These are phyloP conservation scores for Pseudopyrenochaeta lycopersici DNA, from an alignment of 2,329 filamentous ascomycete genomes.

Conservation along the genomic window DNA sequence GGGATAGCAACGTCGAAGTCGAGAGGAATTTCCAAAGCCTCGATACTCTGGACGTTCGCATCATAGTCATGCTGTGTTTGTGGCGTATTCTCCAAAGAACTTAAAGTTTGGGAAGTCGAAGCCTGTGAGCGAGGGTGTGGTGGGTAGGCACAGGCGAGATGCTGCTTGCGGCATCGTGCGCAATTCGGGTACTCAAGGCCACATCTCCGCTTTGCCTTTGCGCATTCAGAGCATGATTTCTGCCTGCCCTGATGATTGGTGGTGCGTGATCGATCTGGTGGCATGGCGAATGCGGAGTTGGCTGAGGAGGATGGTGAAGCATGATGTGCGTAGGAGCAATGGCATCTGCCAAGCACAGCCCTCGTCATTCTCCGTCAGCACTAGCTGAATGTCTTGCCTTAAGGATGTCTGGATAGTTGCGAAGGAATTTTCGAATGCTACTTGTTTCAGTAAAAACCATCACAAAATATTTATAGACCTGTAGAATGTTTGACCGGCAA, in stretches of 20 bases:
- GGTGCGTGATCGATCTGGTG: constrained; percentile 44
- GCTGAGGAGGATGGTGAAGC: background rate
- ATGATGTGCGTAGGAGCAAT: background rate
- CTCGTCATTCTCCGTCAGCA: constrained; percentile 8
- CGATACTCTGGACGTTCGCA: constrained; percentile 30
- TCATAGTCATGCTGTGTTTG: no score
- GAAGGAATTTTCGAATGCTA: no score
- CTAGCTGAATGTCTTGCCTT: background rate
- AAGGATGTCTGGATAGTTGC: no score
- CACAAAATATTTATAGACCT: no score
- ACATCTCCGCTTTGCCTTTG: constrained; percentile 66
- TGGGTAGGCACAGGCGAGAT: constrained; percentile 59
- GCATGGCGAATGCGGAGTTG: constrained; percentile 40
- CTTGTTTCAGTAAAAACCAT: no score
- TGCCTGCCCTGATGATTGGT: constrained; percentile 47
- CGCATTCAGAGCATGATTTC: constrained; percentile 67
- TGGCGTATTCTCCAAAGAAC: no score
- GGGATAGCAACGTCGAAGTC: constrained; percentile 13
- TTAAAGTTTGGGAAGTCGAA: background rate
- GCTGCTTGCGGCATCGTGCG: constrained; percentile 60
- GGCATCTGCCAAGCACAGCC: background rate
- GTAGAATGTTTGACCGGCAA: no score
- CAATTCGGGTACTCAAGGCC: constrained; percentile 63
- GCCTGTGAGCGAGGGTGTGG: constrained; percentile 9
- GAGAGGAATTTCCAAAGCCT: constrained; percentile 1